phyloP scores from a whole-genome alignment of 768 basidiomycete genomes.

The Leccinum imitatum region DNA sequence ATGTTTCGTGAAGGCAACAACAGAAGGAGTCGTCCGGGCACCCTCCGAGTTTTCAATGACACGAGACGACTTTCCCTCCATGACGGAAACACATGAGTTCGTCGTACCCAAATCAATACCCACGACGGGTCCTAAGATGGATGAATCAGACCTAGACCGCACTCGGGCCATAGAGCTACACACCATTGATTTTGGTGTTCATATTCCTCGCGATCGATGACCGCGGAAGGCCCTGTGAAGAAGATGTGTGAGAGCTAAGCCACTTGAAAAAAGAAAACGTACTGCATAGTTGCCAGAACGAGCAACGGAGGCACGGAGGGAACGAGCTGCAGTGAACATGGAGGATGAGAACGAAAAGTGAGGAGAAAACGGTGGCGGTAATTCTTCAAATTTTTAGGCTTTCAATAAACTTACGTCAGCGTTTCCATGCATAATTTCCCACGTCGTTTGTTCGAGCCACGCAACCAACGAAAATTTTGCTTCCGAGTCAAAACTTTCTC shows the following conservation, averaged over 20 bases:
- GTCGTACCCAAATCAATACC: conserved; percentile 97
- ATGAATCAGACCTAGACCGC: conserved; percentile 1
- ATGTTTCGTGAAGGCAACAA: conserved; percentile 98
- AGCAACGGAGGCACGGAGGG: conserved; percentile 55
- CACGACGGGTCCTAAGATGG: conserved; percentile 70
- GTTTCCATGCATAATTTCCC: conserved; percentile 13
- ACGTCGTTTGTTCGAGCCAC: conserved; percentile 11
- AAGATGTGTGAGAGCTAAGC: conserved; percentile 1
- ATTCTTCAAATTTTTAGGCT: conserved; percentile 45
- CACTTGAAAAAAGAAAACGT: conserved; percentile 21
- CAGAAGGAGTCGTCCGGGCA: conserved; percentile 96
- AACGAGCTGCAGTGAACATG: conserved; percentile 75
- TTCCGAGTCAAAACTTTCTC: background rate
- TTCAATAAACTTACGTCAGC: conserved; percentile 33
- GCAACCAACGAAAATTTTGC: background rate
- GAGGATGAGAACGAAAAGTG: conserved; percentile 46
- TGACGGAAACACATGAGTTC: conserved; percentile 88
- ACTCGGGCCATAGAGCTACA: conserved; percentile 19
- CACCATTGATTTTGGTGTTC: conserved; percentile 93
- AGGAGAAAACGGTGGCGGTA: conserved; percentile 33
- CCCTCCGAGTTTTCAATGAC: conserved; percentile 99
- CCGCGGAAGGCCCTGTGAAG: conserved; percentile 59
- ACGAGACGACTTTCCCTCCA: conserved; percentile 93
- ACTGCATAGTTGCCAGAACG: conserved; percentile 68
- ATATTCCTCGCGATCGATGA: conserved; percentile 84